Conservation (phyloP, 805 yeast species). For the Suhomyces sp. region DNA sequence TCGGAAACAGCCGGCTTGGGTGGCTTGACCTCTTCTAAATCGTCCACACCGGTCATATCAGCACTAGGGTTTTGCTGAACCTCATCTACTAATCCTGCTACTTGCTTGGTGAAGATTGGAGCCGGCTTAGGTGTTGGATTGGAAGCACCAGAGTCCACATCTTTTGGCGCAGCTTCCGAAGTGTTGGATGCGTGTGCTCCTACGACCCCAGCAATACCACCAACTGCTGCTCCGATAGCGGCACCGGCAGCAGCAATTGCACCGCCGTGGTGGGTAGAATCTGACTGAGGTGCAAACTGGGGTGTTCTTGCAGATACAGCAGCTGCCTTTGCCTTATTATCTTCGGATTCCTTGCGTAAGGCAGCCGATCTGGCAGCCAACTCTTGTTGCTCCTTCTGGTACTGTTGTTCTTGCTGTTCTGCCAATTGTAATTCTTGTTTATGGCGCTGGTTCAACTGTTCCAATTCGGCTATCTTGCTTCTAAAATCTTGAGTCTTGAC, state of each 20-base stretch:
- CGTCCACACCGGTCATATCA: conserved; percentile 28
- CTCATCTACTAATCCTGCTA: conserved; percentile 23
- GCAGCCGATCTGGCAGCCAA: conserved; percentile 1
- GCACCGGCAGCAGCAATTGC: conserved; percentile 8
- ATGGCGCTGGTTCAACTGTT: conserved; percentile 20
- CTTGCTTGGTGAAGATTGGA: not conserved
- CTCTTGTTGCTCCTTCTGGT: conserved; percentile 6
- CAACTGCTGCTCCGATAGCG: conserved; percentile 9
- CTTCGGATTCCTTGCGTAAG: not conserved
- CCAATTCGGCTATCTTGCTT: conserved; percentile 24
- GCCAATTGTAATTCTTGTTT: conserved; percentile 19
- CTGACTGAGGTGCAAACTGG: not conserved
- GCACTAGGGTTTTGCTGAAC: conserved; percentile 25
- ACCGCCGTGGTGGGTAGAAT: not conserved
- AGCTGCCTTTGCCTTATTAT: not conserved
- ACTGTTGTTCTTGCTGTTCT: conserved; percentile 9
- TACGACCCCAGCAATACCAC: conserved; percentile 7
- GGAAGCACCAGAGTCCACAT: not conserved
- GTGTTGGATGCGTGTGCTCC: not conserved
- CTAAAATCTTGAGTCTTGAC: conserved; percentile 42
- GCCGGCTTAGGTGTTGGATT: not conserved
- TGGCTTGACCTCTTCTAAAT: conserved; percentile 10
- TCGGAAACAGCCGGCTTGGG: conserved; percentile 7
- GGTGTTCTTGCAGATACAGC: not conserved
- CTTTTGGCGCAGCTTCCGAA: not conserved